Evolutionary conservation across 2,329 filamentous ascomycete species (phyloP).

Genomic region (Blumeria graminis): DNA sequence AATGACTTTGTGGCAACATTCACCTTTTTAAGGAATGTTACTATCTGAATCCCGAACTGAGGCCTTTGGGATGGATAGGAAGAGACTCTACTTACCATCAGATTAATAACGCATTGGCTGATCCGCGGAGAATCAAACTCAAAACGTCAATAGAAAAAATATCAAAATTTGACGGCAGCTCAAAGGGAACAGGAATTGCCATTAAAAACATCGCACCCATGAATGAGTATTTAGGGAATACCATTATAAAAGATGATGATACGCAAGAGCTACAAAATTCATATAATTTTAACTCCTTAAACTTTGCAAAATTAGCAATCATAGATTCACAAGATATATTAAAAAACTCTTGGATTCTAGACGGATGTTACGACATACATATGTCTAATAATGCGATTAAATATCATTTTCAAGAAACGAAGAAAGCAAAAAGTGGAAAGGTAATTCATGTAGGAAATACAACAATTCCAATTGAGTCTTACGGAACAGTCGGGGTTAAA

Average conservation of each 20-base stretch:
- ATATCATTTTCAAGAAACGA: not conserved
- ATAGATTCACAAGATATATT: too few relatives aligned
- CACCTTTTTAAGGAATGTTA: conserved; percentile 1
- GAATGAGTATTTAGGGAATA: too few relatives aligned
- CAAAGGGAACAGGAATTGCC: not conserved
- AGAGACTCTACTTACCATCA: too few relatives aligned
- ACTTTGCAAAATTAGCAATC: too few relatives aligned
- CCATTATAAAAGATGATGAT: too few relatives aligned
- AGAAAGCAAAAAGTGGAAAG: not conserved
- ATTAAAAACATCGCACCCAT: not conserved
- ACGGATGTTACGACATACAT: not conserved
- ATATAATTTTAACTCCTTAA: too few relatives aligned
- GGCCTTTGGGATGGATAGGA: not conserved
- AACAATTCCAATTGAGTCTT: not conserved
- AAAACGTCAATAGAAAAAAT: not conserved
- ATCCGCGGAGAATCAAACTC: not conserved
- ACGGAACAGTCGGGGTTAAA: not conserved
- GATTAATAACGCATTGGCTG: not conserved
- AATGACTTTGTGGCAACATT: not conserved
- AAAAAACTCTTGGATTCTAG: not conserved
- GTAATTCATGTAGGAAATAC: not conserved
- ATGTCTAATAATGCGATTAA: not conserved
- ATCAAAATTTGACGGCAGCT: not conserved
- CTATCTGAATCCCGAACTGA: not conserved
- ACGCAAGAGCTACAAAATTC: too few relatives aligned